phyloP scores from a whole-genome alignment of 2,329 filamentous ascomycete species.

The Arachnopeziza araneosa region DNA sequence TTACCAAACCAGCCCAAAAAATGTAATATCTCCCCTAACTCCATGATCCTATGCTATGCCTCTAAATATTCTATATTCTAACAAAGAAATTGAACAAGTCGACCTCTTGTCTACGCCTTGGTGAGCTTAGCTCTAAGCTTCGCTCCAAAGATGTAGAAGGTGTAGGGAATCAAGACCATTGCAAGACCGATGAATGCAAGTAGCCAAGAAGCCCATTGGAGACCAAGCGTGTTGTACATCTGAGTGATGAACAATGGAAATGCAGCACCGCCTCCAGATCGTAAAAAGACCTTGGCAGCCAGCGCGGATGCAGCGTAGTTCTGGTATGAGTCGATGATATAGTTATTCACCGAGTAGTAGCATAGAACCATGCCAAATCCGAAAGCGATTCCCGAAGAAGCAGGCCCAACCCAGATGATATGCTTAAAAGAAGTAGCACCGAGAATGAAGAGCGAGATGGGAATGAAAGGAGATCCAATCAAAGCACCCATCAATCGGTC shows the following conservation, averaged over 20 bases:
- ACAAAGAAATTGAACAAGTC: too few relatives aligned
- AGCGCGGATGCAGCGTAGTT: conserved; percentile 2
- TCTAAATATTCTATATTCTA: too few relatives aligned
- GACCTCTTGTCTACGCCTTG: not conserved
- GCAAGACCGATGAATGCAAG: conserved; percentile 2
- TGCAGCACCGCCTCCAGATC: conserved; percentile 2
- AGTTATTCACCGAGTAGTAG: conserved; percentile 1
- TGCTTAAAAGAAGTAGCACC: conserved; percentile 1
- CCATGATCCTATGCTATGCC: too few relatives aligned
- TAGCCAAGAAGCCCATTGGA: conserved; percentile 6
- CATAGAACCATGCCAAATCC: conserved; percentile 1
- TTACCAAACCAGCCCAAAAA: too few relatives aligned
- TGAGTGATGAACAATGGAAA: conserved; percentile 6
- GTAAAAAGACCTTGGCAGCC: conserved; percentile 2
- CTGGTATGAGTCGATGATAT: conserved; percentile 6
- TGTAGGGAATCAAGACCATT: conserved; percentile 8
- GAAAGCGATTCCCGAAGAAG: conserved; percentile 1
- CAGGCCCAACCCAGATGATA: conserved; percentile 5
- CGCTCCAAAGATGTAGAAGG: conserved; percentile 2
- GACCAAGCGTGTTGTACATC: conserved; percentile 4
- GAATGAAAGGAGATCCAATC: conserved; percentile 3
- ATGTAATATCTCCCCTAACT: too few relatives aligned
- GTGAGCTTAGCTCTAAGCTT: conserved; percentile 1
- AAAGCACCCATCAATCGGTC: conserved; percentile 1
- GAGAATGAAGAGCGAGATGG: conserved; percentile 2